Evolutionary conservation across 2,329 filamentous ascomycete genomes (phyloP).

Genomic region (Geosmithia putterillii): DNA sequence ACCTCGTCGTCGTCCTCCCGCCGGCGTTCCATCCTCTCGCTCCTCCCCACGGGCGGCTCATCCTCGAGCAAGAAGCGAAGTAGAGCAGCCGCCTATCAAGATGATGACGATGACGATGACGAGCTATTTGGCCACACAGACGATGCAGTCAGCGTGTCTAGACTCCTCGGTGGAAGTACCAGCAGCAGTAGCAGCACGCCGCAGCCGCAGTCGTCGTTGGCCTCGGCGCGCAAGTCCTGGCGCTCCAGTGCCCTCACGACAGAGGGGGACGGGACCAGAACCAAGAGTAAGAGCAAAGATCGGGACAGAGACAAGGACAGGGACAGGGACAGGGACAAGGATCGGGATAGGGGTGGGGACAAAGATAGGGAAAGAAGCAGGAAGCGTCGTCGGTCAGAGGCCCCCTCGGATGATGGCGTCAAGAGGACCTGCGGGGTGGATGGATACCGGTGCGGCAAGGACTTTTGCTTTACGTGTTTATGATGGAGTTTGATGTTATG

Average conservation of each 20-base stretch:
- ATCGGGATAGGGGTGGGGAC: too few species aligned
- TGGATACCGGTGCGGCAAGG: conserved; percentile 41
- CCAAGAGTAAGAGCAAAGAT: conserved; percentile 11
- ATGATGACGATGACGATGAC: conserved; percentile 14
- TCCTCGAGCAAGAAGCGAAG: not conserved
- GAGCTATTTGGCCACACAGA: conserved; percentile 18
- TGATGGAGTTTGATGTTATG: conserved; percentile 4
- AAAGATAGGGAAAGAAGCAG: too few species aligned
- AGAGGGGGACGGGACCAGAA: conserved; percentile 13
- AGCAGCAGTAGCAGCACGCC: conserved; percentile 1
- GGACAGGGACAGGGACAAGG: too few species aligned
- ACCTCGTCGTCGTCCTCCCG: conserved; percentile 15
- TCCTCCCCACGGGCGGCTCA: conserved; percentile 15
- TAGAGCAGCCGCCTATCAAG: conserved; percentile 7
- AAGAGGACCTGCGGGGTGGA: conserved; percentile 39
- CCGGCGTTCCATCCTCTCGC: conserved; percentile 25
- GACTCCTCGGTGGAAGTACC: conserved; percentile 7
- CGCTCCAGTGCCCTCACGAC: conserved; percentile 11
- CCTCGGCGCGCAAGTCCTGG: conserved; percentile 2
- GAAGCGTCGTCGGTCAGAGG: not conserved
- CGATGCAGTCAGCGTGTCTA: conserved; percentile 4
- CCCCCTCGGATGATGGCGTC: conserved; percentile 22
- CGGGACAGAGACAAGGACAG: too few species aligned
- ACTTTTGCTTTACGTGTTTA: conserved; percentile 49
- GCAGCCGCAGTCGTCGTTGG: too few species aligned